Base-by-base conservation (phyloP, 2,329 filamentous ascomycete genomes). In the Trichophyton schoenleinii region DNA sequence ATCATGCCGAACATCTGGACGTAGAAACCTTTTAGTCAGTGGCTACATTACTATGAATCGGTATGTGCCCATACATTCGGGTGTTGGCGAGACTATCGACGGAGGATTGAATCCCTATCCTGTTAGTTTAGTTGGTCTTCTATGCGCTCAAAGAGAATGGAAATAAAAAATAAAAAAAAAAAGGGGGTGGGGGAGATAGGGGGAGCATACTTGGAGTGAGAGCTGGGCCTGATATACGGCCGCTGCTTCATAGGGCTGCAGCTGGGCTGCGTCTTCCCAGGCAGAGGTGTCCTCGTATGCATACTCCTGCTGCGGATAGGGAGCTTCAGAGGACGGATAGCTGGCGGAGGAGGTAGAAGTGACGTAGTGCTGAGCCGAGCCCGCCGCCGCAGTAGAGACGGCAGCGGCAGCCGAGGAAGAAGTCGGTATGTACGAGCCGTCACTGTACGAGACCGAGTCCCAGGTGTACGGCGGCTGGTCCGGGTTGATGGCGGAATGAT, bases 191-290 rank as follows among this genome's bases (percentile, higher is more conserved):
- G 20, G 3, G 4, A n/a, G 13, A 49, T 48, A 18, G 48, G 18
- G 34, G 34, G 28, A 58, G 34, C 64, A 59, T 62, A 65, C 64
- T 46, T 60, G 62, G 20, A 63, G 38, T 28, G 36, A 38, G 20
- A 60, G 18, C 38, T 65, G 60, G 20, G 59, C 22, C 31, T 61
- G 42, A 15, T 62, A 60, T 22, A 46, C 31, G 3, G 31, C 60
- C 6, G 59, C 58, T n/a, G 58, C 22, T n/a, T 53, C 34, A 53
- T 62, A 59, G 13, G 49, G 4, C 18, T 62, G 60, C 34, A 60
- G n/a, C 18, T 58, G 55, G n/a, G 7, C 18, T 2, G 36, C 11
- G 22, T 58, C 55, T n/a, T 58, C 13, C 36, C 55, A 58, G 20
- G 18, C 18, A 11, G 38, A 11, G 28, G 55, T 41, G 20, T 58